A percentile compares a stretch with the other conserved stretches of the same genome.
Conservation (phyloP, 2,329 filamentous ascomycete genomes). For the Nemania bipapillata region DNA sequence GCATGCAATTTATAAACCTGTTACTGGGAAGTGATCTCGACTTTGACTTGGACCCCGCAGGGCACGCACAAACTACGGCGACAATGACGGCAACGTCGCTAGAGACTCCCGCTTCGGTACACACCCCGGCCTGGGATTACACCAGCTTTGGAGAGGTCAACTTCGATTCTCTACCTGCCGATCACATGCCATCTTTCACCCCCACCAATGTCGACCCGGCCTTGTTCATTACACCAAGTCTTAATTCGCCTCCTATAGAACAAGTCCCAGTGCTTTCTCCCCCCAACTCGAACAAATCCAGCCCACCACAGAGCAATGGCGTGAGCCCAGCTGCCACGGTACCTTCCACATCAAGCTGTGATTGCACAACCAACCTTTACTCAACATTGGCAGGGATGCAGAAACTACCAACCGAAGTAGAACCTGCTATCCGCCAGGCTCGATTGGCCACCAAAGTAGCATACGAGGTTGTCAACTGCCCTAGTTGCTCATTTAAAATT, state of each 20-base stretch:
- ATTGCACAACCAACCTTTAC: constrained; percentile 63
- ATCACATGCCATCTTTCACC: constrained; percentile 40
- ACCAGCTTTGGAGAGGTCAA: constrained; percentile 42
- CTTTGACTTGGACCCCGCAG: constrained; percentile 10
- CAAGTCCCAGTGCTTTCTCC: constrained; percentile 46
- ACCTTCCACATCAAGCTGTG: constrained; percentile 50
- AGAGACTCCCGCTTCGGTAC: neutral
- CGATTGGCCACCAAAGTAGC: constrained; percentile 61
- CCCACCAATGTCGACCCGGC: constrained; percentile 48
- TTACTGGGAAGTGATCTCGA: constrained; percentile 40
- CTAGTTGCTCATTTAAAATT: constrained; percentile 58
- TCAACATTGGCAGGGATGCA: constrained; percentile 63
- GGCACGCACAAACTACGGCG: neutral
- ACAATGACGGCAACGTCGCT: neutral
- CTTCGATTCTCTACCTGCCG: constrained; percentile 42
- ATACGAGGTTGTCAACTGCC: constrained; percentile 64
- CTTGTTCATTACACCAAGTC: constrained; percentile 38
- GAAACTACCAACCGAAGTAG: constrained; percentile 58
- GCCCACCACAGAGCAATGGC: constrained; percentile 42
- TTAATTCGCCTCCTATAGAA: constrained; percentile 36
- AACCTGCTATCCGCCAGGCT: constrained; percentile 60
- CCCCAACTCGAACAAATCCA: constrained; percentile 40
- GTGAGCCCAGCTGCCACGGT: constrained; percentile 17
- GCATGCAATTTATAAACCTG: constrained; percentile 47
- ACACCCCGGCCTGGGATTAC: constrained; percentile 19